Conservation (phyloP, 352 stramenopile species). For the Phytopythium cucurbitacearum region DNA sequence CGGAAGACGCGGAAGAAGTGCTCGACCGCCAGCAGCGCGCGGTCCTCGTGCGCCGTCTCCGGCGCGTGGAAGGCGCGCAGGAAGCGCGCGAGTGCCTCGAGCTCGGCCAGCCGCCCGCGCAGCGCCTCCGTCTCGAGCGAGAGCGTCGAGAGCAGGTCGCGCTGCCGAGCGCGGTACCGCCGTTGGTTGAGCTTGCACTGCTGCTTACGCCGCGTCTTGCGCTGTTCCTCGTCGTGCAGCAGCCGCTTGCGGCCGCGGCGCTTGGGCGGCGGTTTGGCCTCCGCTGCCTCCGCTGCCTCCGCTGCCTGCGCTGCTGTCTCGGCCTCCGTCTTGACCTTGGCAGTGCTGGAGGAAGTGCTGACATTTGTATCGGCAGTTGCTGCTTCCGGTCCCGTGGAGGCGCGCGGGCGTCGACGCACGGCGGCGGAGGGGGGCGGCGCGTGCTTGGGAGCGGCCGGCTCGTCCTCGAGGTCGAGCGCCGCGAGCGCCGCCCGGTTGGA, state of each 20-base stretch:
- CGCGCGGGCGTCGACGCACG: not conserved
- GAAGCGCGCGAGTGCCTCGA: slow-evolving; percentile 52
- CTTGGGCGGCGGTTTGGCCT: slow-evolving; percentile 8
- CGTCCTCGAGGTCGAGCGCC: not conserved
- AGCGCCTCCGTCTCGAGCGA: slow-evolving; percentile 54
- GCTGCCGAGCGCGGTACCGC: slow-evolving; percentile 57
- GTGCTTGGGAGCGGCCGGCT: not conserved
- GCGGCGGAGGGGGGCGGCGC: not conserved
- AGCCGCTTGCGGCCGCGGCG: slow-evolving; percentile 43
- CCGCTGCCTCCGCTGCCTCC: not conserved
- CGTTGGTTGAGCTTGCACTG: slow-evolving; percentile 78
- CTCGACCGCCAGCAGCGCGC: slow-evolving; percentile 34
- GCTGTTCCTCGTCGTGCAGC: slow-evolving; percentile 60
- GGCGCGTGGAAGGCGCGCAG: slow-evolving; percentile 18
- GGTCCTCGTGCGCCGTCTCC: slow-evolving; percentile 6
- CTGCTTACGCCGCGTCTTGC: slow-evolving; percentile 54
- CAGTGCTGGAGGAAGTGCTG: too few species aligned
- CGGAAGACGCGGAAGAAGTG: slow-evolving; percentile 53
- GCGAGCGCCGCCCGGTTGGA: not conserved
- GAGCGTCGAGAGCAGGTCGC: slow-evolving; percentile 53
- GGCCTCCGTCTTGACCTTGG: not conserved
- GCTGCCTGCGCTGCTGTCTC: not conserved
- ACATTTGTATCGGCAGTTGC: too few species aligned
- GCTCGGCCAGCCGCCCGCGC: slow-evolving; percentile 35
- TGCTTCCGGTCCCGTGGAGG: too few species aligned